Evolutionary conservation across 768 basidiomycete genomes (phyloP).

Genomic region (Austroboletus eburneus): DNA sequence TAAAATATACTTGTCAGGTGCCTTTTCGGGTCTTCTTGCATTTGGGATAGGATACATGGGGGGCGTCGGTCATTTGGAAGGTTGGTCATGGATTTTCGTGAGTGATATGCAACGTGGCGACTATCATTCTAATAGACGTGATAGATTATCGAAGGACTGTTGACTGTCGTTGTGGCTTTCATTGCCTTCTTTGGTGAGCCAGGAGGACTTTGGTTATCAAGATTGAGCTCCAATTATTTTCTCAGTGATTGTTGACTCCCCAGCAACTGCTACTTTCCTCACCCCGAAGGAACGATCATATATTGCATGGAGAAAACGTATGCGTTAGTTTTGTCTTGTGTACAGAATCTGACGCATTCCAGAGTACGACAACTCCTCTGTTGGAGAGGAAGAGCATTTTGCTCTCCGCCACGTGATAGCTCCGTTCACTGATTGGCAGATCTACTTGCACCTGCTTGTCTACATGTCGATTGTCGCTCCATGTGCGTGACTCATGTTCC

Average conservation of each 20-base stretch:
- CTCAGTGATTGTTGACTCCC: constrained; percentile 54
- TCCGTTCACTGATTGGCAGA: constrained; percentile 63
- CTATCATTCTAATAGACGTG: not conserved
- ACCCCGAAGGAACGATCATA: constrained; percentile 14
- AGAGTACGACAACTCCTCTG: constrained; percentile 33
- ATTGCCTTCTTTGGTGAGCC: constrained; percentile 47
- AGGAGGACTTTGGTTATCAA: not conserved
- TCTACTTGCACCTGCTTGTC: constrained; percentile 19
- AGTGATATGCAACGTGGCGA: constrained; percentile 8
- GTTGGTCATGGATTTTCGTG: constrained; percentile 71
- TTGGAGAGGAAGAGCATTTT: constrained; percentile 49
- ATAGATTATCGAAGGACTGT: constrained; percentile 39
- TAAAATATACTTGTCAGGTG: constrained; percentile 25
- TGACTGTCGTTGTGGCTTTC: constrained; percentile 53
- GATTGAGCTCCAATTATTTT: not conserved
- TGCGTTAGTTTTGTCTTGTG: constrained; percentile 11
- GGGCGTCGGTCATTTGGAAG: constrained; percentile 41
- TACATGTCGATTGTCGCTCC: constrained; percentile 53
- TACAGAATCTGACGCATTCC: constrained; percentile 46
- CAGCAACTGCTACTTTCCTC: constrained; percentile 16
- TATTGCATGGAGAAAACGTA: constrained; percentile 18
- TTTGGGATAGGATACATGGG: constrained; percentile 53
- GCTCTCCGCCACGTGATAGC: constrained; percentile 48
- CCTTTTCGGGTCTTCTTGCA: constrained; percentile 58
- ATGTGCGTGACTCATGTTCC: constrained; percentile 37